Percentiles rank a stretch among this genome's conserved stretches.
These are phyloP conservation scores for Sedum album DNA, from an alignment of 164 flowering plant species.

Conservation along the genomic window DNA sequence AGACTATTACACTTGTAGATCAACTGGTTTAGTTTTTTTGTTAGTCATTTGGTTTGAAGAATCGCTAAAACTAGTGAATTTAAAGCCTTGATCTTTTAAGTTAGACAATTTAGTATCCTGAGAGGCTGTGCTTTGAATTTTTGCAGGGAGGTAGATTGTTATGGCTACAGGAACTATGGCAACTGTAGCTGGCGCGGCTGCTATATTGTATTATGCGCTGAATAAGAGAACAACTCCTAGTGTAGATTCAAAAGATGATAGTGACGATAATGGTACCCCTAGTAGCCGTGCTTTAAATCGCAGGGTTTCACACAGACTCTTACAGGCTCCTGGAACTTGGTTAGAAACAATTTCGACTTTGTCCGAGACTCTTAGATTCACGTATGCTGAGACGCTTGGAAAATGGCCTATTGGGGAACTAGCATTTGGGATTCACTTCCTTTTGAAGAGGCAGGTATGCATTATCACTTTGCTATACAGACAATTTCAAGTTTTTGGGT, in stretches of 20 bases:
- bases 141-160: slow-evolving; percentile 4
- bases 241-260: slow-evolving; percentile 29
- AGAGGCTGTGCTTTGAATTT: not conserved
- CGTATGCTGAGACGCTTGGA: slow-evolving; percentile 93
- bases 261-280: slow-evolving; percentile 21
- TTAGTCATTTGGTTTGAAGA: too few species aligned
- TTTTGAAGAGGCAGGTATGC: slow-evolving; percentile 85
- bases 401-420: slow-evolving; percentile 98
- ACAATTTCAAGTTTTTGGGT: not conserved
- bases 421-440: slow-evolving; percentile 92
- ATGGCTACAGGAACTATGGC: slow-evolving; percentile 99
- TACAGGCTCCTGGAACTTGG: slow-evolving; percentile 95
- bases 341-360: slow-evolving; percentile 87
- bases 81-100: too few species aligned
- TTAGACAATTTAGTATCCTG: too few species aligned
- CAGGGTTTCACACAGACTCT: slow-evolving; percentile 52
- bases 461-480: not conserved
- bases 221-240: slow-evolving; percentile 43
- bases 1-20: too few species aligned
- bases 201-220: slow-evolving; percentile 81
- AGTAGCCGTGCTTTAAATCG: slow-evolving; percentile 24
- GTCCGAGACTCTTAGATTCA: slow-evolving; percentile 89
- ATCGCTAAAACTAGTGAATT: too few species aligned
- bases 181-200: slow-evolving; percentile 98
- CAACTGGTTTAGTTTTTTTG: too few species aligned